A percentile compares a stretch with the other conserved stretches of the same genome.
Evolutionary conservation across 495 filamentous ascomycete genomes (phyloP).

Genomic region (Corynascus novoguineensis): DNA sequence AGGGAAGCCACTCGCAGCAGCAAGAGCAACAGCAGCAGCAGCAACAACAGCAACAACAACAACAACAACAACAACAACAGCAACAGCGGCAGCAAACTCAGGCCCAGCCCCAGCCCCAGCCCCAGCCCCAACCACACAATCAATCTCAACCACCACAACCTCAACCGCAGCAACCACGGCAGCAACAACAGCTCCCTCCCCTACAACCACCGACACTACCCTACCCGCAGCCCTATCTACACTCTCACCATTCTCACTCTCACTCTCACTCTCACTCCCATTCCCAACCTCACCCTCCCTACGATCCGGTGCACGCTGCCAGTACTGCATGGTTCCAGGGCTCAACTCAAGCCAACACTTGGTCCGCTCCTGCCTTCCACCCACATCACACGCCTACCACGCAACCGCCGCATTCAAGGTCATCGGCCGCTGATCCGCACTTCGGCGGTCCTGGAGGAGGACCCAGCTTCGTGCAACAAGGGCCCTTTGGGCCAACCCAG

Average conservation of each 20-base stretch:
- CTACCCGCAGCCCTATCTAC: constrained; percentile 7
- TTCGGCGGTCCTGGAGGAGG: background rate
- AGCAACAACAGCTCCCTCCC: constrained; percentile 1
- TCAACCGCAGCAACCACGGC: background rate
- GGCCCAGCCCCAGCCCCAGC: background rate
- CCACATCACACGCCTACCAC: background rate
- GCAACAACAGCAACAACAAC: constrained; percentile 2
- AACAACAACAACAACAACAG: constrained; percentile 4
- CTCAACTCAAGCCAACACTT: constrained; percentile 6
- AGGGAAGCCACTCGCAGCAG: background rate
- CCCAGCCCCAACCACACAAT: constrained; percentile 4
- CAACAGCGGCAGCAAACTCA: constrained; percentile 11
- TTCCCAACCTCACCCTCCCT: constrained; percentile 9
- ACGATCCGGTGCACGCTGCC: constrained; percentile 25
- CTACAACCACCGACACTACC: background rate
- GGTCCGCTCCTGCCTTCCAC: constrained; percentile 6
- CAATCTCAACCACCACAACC: constrained; percentile 4
- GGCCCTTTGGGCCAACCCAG: background rate
- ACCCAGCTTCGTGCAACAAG: constrained; percentile 4
- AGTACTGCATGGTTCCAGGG: constrained; percentile 15
- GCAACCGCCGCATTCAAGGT: background rate
- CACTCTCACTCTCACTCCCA: background rate
- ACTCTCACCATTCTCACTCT: background rate
- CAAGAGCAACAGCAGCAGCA: background rate
- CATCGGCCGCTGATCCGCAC: background rate